Percentiles rank a stretch among this genome's conserved stretches.
Evolutionary conservation across 345 rosid species (phyloP).

Genomic region (Hevea brasiliensis): DNA sequence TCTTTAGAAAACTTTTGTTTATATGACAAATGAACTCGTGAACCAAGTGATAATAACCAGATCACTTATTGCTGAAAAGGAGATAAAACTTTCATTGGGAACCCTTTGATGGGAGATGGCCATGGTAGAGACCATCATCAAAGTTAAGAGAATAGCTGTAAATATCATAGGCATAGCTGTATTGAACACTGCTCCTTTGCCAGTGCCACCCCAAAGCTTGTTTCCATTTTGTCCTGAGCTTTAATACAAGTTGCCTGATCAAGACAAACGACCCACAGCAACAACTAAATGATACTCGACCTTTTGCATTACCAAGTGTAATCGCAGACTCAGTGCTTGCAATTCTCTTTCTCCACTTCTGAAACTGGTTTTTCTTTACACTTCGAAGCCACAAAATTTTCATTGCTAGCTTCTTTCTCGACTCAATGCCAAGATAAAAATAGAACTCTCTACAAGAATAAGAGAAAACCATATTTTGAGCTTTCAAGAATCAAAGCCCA

Average conservation of each 20-base stretch:
- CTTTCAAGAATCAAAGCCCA: conserved; percentile 18
- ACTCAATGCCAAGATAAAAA: too few species aligned
- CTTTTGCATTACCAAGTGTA: conserved; percentile 16
- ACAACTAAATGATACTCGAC: conserved; percentile 8
- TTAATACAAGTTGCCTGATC: conserved; percentile 22
- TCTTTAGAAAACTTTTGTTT: background rate
- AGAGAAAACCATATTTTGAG: background rate
- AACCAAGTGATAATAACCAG: conserved; percentile 1
- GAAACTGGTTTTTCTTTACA: conserved; percentile 25
- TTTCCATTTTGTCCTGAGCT: conserved; percentile 30
- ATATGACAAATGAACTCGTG: background rate
- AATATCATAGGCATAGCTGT: conserved; percentile 40
- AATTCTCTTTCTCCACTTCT: conserved; percentile 27
- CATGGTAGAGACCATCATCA: conserved; percentile 29
- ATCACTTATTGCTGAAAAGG: background rate
- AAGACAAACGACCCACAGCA: conserved; percentile 12
- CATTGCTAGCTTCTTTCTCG: conserved; percentile 13
- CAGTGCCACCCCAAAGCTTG: conserved; percentile 25
- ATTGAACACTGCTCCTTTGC: conserved; percentile 20
- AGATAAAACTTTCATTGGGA: background rate
- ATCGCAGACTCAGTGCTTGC: conserved; percentile 13
- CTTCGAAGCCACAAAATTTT: conserved; percentile 14
- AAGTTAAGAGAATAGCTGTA: conserved; percentile 38
- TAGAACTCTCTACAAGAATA: background rate
- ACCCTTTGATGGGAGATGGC: background rate